These are phyloP conservation scores for Myriosclerotinia scirpicola DNA, from an alignment of 2,329 filamentous ascomycete species.

Conservation along the genomic window DNA sequence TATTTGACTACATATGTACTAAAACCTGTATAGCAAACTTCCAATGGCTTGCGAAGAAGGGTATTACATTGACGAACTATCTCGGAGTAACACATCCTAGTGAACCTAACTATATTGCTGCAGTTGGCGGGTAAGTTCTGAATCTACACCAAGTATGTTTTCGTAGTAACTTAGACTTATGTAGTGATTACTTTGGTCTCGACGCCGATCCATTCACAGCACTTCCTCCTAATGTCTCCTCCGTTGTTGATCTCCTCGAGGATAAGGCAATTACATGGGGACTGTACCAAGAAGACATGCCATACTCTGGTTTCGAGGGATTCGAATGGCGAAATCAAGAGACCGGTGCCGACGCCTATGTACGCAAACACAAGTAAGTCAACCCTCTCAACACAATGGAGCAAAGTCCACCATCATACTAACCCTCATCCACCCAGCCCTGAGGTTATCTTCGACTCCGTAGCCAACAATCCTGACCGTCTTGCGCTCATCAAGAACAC, in stretches of 20 bases:
- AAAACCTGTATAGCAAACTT: slow-evolving; percentile 50
- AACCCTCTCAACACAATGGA: neutral
- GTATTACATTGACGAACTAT: slow-evolving; percentile 60
- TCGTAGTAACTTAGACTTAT: neutral
- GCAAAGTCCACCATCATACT: neutral
- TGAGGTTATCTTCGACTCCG: slow-evolving; percentile 63
- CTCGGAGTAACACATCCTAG: slow-evolving; percentile 69
- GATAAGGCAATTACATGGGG: slow-evolving; percentile 65
- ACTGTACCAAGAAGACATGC: slow-evolving; percentile 76
- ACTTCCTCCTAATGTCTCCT: slow-evolving; percentile 60
- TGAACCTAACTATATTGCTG: slow-evolving; percentile 73
- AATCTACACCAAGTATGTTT: neutral
- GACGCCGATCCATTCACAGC: slow-evolving; percentile 64
- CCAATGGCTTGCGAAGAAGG: slow-evolving; percentile 57
- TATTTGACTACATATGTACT: slow-evolving; percentile 33
- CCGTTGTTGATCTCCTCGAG: slow-evolving; percentile 68
- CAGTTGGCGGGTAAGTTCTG: slow-evolving; percentile 53
- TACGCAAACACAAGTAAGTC: slow-evolving; percentile 74
- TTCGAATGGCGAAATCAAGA: slow-evolving; percentile 61
- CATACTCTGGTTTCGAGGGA: slow-evolving; percentile 72
- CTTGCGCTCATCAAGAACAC: slow-evolving; percentile 73
- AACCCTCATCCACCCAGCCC: slow-evolving; percentile 39
- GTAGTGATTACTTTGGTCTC: slow-evolving; percentile 63
- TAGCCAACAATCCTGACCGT: slow-evolving; percentile 58
- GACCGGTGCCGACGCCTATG: slow-evolving; percentile 71